Conservation (phyloP, 768 basidiomycete species). For the Lactarius deliciosus region DNA sequence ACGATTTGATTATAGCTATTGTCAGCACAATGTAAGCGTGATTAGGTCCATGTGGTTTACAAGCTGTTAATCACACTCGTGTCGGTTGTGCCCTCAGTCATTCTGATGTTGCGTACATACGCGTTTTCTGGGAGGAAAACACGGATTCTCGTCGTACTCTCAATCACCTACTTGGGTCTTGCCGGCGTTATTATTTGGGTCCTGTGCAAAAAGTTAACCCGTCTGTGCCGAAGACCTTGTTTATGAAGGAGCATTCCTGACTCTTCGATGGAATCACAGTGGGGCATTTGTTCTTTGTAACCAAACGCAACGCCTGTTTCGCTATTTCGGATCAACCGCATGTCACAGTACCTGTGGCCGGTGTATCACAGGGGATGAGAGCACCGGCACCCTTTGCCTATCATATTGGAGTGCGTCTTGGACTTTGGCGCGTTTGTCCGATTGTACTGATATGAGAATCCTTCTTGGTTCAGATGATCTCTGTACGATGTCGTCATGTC, state of each 20-base stretch:
- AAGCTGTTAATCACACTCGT: constrained; percentile 4
- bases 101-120: constrained; percentile 28
- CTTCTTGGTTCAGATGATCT: constrained; percentile 8
- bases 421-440: not conserved
- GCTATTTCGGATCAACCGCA: not conserved
- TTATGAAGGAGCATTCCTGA: not conserved
- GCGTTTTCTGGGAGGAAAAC: constrained; percentile 23
- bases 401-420: constrained; percentile 24
- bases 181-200: constrained; percentile 16
- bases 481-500: not conserved
- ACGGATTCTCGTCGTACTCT: constrained; percentile 12
- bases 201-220: not conserved
- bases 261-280: constrained; percentile 11
- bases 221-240: not conserved
- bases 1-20: constrained; percentile 4
- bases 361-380: not conserved
- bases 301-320: constrained; percentile 11
- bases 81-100: constrained; percentile 6
- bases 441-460: not conserved
- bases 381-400: not conserved
- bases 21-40: constrained; percentile 21
- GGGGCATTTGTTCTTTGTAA: not conserved
- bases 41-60: not conserved
- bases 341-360: not conserved
- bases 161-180: constrained; percentile 3